Conservation (phyloP, 768 basidiomycete genomes). For the Suillus decipiens region DNA sequence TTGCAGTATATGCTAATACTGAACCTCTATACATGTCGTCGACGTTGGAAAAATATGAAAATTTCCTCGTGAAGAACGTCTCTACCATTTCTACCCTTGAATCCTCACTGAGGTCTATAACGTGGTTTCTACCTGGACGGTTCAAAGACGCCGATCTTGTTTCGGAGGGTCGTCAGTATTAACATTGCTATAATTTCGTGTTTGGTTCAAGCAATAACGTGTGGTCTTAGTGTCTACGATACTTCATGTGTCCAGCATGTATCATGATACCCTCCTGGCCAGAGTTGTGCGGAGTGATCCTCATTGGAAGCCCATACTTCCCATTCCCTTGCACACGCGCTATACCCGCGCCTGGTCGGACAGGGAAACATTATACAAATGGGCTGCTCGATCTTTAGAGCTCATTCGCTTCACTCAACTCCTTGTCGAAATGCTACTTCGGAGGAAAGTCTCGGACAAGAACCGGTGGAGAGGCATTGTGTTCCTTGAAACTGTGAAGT, state of each 20-base stretch:
- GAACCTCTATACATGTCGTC: constrained; percentile 49
- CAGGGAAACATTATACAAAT: constrained; percentile 69
- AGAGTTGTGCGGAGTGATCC: constrained; percentile 63
- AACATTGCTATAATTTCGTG: constrained; percentile 15
- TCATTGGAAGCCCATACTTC: constrained; percentile 74
- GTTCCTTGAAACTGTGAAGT: constrained; percentile 85
- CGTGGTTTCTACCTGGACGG: constrained; percentile 94
- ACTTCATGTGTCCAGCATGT: constrained; percentile 86
- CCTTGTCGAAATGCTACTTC: constrained; percentile 85
- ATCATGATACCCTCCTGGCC: constrained; percentile 91
- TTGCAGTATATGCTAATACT: not conserved
- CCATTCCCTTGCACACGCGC: constrained; percentile 77
- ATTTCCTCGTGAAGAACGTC: constrained; percentile 82
- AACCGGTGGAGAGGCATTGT: constrained; percentile 77
- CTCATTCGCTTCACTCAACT: constrained; percentile 81
- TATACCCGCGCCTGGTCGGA: constrained; percentile 89
- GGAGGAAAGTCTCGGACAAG: constrained; percentile 65
- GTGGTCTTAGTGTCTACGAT: constrained; percentile 72
- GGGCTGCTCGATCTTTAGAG: constrained; percentile 74
- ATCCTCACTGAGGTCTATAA: constrained; percentile 83
- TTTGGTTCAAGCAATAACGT: constrained; percentile 20
- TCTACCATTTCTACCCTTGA: constrained; percentile 87
- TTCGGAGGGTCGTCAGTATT: constrained; percentile 85
- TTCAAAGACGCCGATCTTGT: constrained; percentile 98
- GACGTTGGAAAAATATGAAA: constrained; percentile 72